These are phyloP conservation scores for Neurospora tetrasperma DNA, from an alignment of 495 filamentous ascomycete species.

Conservation along the genomic window DNA sequence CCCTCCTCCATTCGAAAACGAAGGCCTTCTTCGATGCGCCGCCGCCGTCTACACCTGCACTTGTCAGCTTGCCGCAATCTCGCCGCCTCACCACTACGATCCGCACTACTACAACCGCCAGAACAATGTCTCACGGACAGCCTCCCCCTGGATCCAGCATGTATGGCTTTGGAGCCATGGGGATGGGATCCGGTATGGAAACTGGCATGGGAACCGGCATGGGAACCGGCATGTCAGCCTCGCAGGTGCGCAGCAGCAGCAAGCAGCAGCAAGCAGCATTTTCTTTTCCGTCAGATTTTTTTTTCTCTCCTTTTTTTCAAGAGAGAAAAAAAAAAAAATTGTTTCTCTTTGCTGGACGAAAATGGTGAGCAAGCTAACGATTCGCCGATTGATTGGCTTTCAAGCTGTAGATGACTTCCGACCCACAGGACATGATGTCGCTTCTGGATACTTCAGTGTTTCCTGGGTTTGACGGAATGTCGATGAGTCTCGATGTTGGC, in stretches of 20 bases:
- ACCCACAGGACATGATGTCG: slow-evolving; percentile 29
- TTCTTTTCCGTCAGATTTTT: slow-evolving; percentile 1
- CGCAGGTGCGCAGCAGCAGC: slow-evolving; percentile 8
- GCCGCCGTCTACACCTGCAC: slow-evolving; percentile 1
- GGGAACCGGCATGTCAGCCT: slow-evolving; percentile 1
- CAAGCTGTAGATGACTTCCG: slow-evolving; percentile 18
- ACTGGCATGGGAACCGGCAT: background rate
- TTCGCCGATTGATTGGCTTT: slow-evolving; percentile 3
- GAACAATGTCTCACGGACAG: slow-evolving; percentile 30
- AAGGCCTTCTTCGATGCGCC: background rate
- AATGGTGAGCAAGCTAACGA: slow-evolving; percentile 11
- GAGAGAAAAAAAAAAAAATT: too few relatives aligned
- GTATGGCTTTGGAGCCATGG: slow-evolving; percentile 20
- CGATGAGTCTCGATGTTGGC: slow-evolving; percentile 28
- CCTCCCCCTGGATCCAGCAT: slow-evolving; percentile 21
- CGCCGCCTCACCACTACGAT: slow-evolving; percentile 1
- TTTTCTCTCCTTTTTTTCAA: too few relatives aligned
- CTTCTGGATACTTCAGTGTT: slow-evolving; percentile 30
- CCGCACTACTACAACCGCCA: background rate
- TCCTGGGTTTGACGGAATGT: slow-evolving; percentile 26
- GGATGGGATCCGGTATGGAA: slow-evolving; percentile 1
- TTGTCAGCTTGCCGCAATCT: slow-evolving; percentile 1
- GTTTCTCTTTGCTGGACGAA: background rate
- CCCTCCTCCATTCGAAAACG: background rate
- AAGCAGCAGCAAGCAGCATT: background rate